Evolutionary conservation across 2,329 filamentous ascomycete species (phyloP), one percentile per base, ranked within the genome.

Genomic region (Xylaria sp.): DNA sequence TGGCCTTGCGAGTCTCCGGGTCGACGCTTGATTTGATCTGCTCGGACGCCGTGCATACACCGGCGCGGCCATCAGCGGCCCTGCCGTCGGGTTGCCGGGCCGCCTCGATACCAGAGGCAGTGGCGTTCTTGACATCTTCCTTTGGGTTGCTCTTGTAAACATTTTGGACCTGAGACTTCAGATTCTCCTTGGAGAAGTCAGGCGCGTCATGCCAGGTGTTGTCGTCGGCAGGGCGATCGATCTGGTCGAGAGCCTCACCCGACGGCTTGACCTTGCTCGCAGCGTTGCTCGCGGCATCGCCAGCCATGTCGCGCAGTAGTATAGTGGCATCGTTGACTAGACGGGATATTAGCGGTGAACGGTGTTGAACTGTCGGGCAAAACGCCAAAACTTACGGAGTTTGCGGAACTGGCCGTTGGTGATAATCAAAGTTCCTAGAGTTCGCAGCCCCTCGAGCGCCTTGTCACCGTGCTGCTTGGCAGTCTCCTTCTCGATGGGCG

Each of bases 351-450:
- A 54, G 26, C 13, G 1, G 41, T 20, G 17, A n/a, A 8, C 16
- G 2, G 38, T 13, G 21, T 7, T 4, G 7, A 39, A 26, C 16
- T 7, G 5, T 13, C 6, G 2, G 7, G 2, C 11, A 34, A 13
- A 34, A 3, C 13, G 34, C 18, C n/a, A 11, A 2, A 44, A 84
- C 88, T 72, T 83, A 88, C 89, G 75, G 29, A 96, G 84, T 78
- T 96, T 96, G 64, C 92, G 85, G 80, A 96, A 97, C 72, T 97
- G 92, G 62, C 94, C 94, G 66, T 99, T 99, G 66, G 92, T 96
- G 67, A 97, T 89, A 65, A 97, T 78, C 52, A 99, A 80, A 17
- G 89, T 92, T 47, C 93, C 94, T 1, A 99, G 79, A 2, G 91
- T 96, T 64, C 91, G 87, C 41, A 99, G 75, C 21, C 93, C 94